Evolutionary conservation across 2,329 filamentous ascomycete species (phyloP), one percentile per base, ranked within the genome.

Genomic region (Nectriaceae sp.): DNA sequence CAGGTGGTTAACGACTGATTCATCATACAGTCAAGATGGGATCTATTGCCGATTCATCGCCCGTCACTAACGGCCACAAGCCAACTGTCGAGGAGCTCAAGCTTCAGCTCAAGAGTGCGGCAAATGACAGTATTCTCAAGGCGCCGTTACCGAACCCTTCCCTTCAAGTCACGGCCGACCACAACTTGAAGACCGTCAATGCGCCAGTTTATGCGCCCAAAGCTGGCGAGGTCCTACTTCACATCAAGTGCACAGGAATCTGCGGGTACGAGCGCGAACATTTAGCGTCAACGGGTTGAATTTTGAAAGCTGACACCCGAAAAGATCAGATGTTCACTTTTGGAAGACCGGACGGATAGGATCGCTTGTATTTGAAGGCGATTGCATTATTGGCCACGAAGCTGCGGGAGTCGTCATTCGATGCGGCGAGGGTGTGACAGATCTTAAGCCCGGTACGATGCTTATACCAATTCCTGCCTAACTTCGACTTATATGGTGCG

Each of bases 281-380:
- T 8, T 31, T 31, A 15, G 10, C 6, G 16, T 11, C 11, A 11
- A 11, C 16, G 18, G 16, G 13, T 19, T 16, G 13, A 29, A 18
- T 29, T 5, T 21, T 33, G 36, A 18, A 22, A 11, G 26, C 49
- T 55, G 29, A 54, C 36, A 4, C 11, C 10, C 3, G 19, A 11
- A 15, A 22, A 82, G 79, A 35, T 87, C 83, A 1, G 84, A 88
- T 57, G 78, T 88, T 54, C 84, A 88, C 62, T 84, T 87, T 56
- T 88, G 84, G 84, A 83, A 83, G 57, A 71, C 74, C 1, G 85
- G 85, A 20, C 70, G 76, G 11, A 88, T 88, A 58, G 85, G 85
- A 3, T 74, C 77, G 2, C 72, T 88, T 2, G 75, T 82, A 2
- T 78, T 88, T 11, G 76, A 83, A 49, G 78, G 79, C 18, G 81